Base-by-base conservation (phyloP, 441 rosid species). In the Aleurites moluccanus region DNA sequence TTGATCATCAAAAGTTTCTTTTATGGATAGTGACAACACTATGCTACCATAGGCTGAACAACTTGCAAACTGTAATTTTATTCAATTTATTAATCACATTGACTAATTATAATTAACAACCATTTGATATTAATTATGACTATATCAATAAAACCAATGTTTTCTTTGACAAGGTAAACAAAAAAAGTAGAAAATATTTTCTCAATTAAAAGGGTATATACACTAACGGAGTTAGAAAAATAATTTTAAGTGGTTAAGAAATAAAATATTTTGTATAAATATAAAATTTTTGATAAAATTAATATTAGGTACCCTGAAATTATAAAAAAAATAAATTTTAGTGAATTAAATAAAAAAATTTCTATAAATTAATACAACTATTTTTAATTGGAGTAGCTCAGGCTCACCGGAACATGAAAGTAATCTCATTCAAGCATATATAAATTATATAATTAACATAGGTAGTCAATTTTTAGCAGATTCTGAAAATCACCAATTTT, bases 21-120 rank as follows among this genome's bases (percentile, higher is more conserved):
- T 88, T 74, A 27, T 64, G 67, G 85, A 87, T 20, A 72, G 77
- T 76, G 86, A 85, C 84, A 76, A 73, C 69, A 74, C 50, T 55
- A 76, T 79, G 79, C 81, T 81, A 50, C 65, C 57, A 64, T 59
- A 70, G 78, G 66, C 76, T 67, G 78, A 79, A 72, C 87, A 83
- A 83, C 82, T 80, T 84, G 87, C 70, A 7, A 44, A 25, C 38
- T 2, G 1, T 0, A 14, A 23, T 38, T 38, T 38, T 38, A 38
- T 38, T 38, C 55, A 18, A 38, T 38, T 38, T 38, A 38, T 38
- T 38, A 38, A 38, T 38, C 55, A 4, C 16, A 50, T 50, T 16
- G 55, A 50, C 55, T 15, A 70, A 6, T 38, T 38, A 38, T 38
- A 6, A 38, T 38, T 45, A 18, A 66, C 42, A 21, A 40, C 71